A percentile compares a stretch with the other conserved stretches of the same genome.
phyloP scores from a whole-genome alignment of 2,329 filamentous ascomycete species.

The Thielaviopsis ethacetica region DNA sequence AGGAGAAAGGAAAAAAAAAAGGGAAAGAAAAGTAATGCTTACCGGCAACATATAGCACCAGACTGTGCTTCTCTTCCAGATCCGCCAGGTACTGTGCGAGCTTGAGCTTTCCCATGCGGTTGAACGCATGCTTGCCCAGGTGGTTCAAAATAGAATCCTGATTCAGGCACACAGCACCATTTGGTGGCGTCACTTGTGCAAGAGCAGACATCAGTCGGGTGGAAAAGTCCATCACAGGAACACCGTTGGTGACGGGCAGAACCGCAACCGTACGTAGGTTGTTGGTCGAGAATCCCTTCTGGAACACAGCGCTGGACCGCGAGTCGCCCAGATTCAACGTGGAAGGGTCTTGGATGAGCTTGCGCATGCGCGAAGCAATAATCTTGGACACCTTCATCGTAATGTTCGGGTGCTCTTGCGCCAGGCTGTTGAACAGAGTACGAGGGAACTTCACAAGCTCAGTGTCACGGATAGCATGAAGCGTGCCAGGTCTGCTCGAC shows the following conservation, averaged over 20 bases:
- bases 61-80: conserved; percentile 88
- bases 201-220: conserved; percentile 75
- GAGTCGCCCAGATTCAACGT: conserved; percentile 46
- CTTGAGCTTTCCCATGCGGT: conserved; percentile 91
- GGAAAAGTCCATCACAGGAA: conserved; percentile 92
- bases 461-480: conserved; percentile 92
- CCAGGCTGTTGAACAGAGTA: conserved; percentile 91
- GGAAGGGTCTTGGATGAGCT: conserved; percentile 67
- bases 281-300: conserved; percentile 63
- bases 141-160: conserved; percentile 91
- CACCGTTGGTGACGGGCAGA: conserved; percentile 74
- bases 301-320: conserved; percentile 20
- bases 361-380: conserved; percentile 86
- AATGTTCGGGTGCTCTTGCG: conserved; percentile 91
- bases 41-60: conserved; percentile 86
- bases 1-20: not conserved
- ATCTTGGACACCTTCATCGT: conserved; percentile 99
- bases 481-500: conserved; percentile 70
- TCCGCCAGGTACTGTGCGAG: conserved; percentile 92
- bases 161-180: conserved; percentile 81
- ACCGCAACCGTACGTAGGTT: conserved; percentile 89
- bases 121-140: conserved; percentile 89
- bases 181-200: conserved; percentile 72
- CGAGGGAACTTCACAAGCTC: conserved; percentile 93
- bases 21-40: conserved; percentile 19